Evolutionary conservation across 257 asterid genomes (phyloP), one percentile per base, ranked within the genome.

Genomic region (Solanum pimpinellifolium): DNA sequence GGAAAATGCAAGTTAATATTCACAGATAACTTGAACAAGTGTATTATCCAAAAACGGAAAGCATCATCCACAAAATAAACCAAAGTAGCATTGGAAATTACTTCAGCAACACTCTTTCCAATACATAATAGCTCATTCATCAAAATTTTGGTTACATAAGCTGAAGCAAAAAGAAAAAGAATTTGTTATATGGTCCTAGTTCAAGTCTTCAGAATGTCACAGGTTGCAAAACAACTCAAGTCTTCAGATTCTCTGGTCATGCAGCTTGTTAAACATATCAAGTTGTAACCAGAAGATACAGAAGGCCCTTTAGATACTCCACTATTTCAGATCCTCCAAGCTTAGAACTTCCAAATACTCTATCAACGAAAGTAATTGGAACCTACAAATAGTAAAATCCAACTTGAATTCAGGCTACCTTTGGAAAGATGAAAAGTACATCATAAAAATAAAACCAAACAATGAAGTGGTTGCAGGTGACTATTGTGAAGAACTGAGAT

Each of bases 301-400:
- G 31, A 83, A 96, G 98, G 86, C 98, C 99, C 88, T 96, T 96
- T 83, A 96, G 90, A 87, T 95, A 96, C 91, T 96, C 98, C 9
- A 96, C 98, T 78, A 96, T 96, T 90, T 96, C 99, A 66, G 98
- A 96, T 90, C 99, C 99, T 86, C 98, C 99, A 84, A 96, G 88
- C 92, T 96, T 96, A 20, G 99, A 96, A 90, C 94, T 96, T 87
- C 98, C 99, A 87, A 91, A 95, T 59, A 96, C 98, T 93, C 99
- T 90, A 91, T 96, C 99, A 2, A 96, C 98, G 86, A 96, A 96
- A 41, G 98, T 95, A 89, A 95, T 96, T 16, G 98, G 99, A 83
- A 96, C 98, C 98, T 96, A 87, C 20, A 75, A 65, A 88, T 56
- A 86, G 11, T 35, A 7, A 65, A 39, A 85, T 74, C 2, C 25